These are phyloP conservation scores for Asparagopsis taxiformis DNA, from an alignment of 31 red algal genomes.

Conservation along the genomic window DNA sequence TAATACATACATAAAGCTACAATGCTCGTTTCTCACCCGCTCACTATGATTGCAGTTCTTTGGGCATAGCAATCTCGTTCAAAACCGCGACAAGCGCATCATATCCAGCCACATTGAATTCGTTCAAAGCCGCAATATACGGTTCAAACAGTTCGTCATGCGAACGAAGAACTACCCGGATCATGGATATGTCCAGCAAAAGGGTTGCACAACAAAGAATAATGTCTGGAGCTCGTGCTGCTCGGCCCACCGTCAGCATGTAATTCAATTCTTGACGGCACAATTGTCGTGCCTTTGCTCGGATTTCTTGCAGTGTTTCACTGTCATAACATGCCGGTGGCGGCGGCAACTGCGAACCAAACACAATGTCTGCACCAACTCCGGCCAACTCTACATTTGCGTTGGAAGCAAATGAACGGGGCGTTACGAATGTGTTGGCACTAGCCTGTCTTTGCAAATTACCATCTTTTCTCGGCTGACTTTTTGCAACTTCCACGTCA, in stretches of 20 bases:
- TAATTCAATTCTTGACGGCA: conserved; percentile 64
- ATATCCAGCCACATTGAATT: conserved; percentile 70
- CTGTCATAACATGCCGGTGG: conserved; percentile 54
- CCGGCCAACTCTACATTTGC: conserved; percentile 31
- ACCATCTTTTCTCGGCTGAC: conserved; percentile 15
- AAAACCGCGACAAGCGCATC: conserved; percentile 60
- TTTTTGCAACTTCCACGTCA: conserved; percentile 22
- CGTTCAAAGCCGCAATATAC: conserved; percentile 68
- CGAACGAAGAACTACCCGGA: conserved; percentile 41
- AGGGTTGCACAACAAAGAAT: conserved; percentile 68
- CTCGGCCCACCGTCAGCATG: conserved; percentile 54
- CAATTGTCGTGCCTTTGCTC: conserved; percentile 57
- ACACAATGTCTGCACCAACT: conserved; percentile 30
- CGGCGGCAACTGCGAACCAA: conserved; percentile 53
- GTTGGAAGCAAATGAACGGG: conserved; percentile 22
- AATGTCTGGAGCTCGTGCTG: conserved; percentile 63
- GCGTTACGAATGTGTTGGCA: not conserved
- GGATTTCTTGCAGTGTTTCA: conserved; percentile 30
- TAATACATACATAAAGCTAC: not conserved
- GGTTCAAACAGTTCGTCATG: conserved; percentile 59
- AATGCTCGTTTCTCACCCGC: not conserved
- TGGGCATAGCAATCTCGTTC: conserved; percentile 66
- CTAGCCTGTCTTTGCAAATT: not conserved
- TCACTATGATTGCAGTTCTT: not conserved
- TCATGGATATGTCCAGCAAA: conserved; percentile 54